Evolutionary conservation across 1,139 yeast species (phyloP).

Genomic region (Scheffersomyces cryptocercus): DNA sequence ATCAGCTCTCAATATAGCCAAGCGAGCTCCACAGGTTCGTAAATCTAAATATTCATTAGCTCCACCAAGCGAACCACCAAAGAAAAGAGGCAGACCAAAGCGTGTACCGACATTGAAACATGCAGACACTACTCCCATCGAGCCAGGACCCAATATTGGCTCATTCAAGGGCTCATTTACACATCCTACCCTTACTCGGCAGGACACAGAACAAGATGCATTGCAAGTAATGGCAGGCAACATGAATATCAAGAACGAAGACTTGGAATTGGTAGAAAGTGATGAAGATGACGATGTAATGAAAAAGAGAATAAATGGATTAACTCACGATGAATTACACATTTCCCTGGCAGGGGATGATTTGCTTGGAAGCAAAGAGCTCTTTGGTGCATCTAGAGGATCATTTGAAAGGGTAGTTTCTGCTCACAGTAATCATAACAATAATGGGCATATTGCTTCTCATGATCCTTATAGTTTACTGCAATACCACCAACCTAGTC

Average conservation of each 20-base stretch:
- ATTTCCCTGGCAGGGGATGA: slow-evolving; percentile 31
- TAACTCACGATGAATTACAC: slow-evolving; percentile 6
- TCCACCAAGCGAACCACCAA: slow-evolving; percentile 34
- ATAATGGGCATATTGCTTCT: background rate
- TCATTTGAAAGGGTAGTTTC: slow-evolving; percentile 37
- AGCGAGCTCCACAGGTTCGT: slow-evolving; percentile 23
- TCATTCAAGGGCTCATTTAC: slow-evolving; percentile 23
- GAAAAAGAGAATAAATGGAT: slow-evolving; percentile 16
- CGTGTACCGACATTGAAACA: slow-evolving; percentile 32
- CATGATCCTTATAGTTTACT: slow-evolving; percentile 21
- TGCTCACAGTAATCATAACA: slow-evolving; percentile 4
- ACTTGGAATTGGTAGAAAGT: slow-evolving; percentile 37
- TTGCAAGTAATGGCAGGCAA: slow-evolving; percentile 36
- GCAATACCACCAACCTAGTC: slow-evolving; percentile 21
- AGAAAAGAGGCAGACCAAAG: slow-evolving; percentile 52
- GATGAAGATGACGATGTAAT: slow-evolving; percentile 27
- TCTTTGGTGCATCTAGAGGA: slow-evolving; percentile 46
- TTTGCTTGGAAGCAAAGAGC: slow-evolving; percentile 41
- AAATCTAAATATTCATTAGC: slow-evolving; percentile 8
- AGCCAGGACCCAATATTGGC: slow-evolving; percentile 29
- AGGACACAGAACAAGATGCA: slow-evolving; percentile 47
- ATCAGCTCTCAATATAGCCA: slow-evolving; percentile 52
- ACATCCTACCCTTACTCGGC: slow-evolving; percentile 32
- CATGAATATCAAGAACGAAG: slow-evolving; percentile 39
- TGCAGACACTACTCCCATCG: slow-evolving; percentile 36